Evolutionary conservation across 805 yeast species (phyloP), one percentile per base, ranked within the genome.

Genomic region (Pichia membranifaciens): DNA sequence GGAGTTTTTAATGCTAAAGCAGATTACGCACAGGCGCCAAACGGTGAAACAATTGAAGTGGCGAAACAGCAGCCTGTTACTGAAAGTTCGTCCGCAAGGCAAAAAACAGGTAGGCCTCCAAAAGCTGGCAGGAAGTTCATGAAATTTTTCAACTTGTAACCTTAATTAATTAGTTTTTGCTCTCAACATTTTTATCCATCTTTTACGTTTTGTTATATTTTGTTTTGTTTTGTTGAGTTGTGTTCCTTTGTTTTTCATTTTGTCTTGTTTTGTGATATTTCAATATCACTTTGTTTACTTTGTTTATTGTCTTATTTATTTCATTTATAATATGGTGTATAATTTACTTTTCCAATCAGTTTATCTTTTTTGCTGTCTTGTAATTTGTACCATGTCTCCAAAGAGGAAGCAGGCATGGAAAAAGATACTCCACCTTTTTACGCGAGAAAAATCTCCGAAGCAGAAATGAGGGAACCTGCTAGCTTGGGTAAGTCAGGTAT

Each of bases 71-170:
- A 34, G 15, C 15, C 37, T 9, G 20, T 34, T 34, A n/a, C 37
- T 34, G 37, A 34, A 34, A 34, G 10, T 12, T 34, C 33, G 6
- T 13, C 21, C 13, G 4, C 22, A 33, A 2, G 29, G 10, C 34
- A 17, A 12, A 38, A 36, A 10, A 28, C 5, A 6, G 22, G 41
- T 13, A 43, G 40, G 23, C 23, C 41, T 15, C 9, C 33, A 4
- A 44, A 46, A 17, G 31, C 32, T 5, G 59, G 61, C 7, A 47
- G 48, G 22, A 58, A 54, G 46, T 54, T 63, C 17, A 56, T 53
- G 59, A 57, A 54, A 34, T 54, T 62, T 38, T 63, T 63, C 52
- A 61, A 63, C 42, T 48, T 63, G 41, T 56, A 44, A 45, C 40
- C 5, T 23, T 25, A n/a, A 21, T 17, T 31, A 20, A 18, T 32